Evolutionary conservation across 345 rosid species (phyloP), one percentile per base, ranked within the genome.

Genomic region (Linum tenue): DNA sequence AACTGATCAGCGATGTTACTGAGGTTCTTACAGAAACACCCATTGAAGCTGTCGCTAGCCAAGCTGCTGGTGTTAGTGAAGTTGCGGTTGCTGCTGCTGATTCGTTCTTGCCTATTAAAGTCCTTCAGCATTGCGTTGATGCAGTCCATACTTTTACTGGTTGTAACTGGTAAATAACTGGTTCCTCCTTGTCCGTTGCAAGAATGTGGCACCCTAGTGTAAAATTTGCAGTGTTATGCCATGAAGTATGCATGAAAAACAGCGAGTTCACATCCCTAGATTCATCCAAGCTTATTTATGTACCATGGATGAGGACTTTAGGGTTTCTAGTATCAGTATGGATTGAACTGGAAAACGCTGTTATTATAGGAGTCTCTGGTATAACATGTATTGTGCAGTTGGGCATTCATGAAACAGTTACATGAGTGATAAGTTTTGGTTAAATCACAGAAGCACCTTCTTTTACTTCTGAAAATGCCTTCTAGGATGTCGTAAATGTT

Each of bases 31-130:
- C 72, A 2, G 85, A 84, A n/a, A 60, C 83, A 5, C 64, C 90
- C 2, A 64, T 75, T 39, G 83, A 84, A 56, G 84, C 78, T 56
- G 81, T 69, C 56, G 76, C 81, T 55, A 64, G 85, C 51, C 87
- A 82, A 74, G 79, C 74, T 38, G 81, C 88, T 57, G 78, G 83
- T 5, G 81, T 73, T 36, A 87, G 76, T 71, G 95, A 90, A 75
- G 97, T 90, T 67, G 78, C 97, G 22, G 11, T 79, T 66, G 95
- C 95, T 22, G 88, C 95, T 76, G 81, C 79, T 5, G 97, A 85
- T 75, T 84, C 85, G 57, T 85, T 76, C 78, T 74, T 75, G 5
- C 91, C 91, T n/a, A 77, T 90, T 2, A 79, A 78, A 11, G 78
- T 74, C 15, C 82, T 90, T 81, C 97, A 90, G 81, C 76, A 90